Evolutionary conservation across 2,329 filamentous ascomycete genomes (phyloP), one percentile per base, ranked within the genome.

Genomic region (Monosporascus sp.): DNA sequence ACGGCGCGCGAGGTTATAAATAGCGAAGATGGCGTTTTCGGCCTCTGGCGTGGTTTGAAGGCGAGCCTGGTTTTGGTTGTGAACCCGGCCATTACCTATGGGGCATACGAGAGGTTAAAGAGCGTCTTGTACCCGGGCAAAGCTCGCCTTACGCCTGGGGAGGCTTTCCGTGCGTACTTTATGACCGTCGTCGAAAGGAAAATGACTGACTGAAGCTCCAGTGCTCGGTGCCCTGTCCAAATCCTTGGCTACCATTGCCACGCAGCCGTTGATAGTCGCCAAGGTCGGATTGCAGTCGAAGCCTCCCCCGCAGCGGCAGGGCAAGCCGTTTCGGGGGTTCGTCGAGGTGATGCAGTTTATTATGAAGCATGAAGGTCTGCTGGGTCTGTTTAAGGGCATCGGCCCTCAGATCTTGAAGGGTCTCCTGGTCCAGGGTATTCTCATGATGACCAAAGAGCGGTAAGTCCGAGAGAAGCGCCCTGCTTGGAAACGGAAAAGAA

Each of bases 401-500:
- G 91, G 85, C 0, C 94, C 94, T 3, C 94, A 99, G 71, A 88
- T 99, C 50, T 72, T 91, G 55, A 99, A 99, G 74, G 94, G 94
- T 1, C 74, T 99, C 50, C 70, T 99, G 48, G 94, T 99, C 2
- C 94, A 99, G 68, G 94, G 94, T 49, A 84, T 99, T 52, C 78
- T 99, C 40, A 99, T 99, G 94, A 99, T 97, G 91, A 94, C 91
- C 48, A 99, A 99, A 75, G 94, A 99, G 74, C 83, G 91, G 89
- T 91, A 79, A 61, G 78, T 65, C 41, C 45, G 16, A 34, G 11
- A 38, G 16, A 5, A 31, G 3, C 22, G n/a, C 38, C 22, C 16
- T n/a, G 17, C 9, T 38, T 17, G 8, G 24, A 7, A 22, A 40
- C 17, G 38, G 38, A 19, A 41, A 19, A 19, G 38, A n/a, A 17